Conservation (phyloP, 108 stramenopile genomes). For the Pseudonitzschia delicatissima region DNA sequence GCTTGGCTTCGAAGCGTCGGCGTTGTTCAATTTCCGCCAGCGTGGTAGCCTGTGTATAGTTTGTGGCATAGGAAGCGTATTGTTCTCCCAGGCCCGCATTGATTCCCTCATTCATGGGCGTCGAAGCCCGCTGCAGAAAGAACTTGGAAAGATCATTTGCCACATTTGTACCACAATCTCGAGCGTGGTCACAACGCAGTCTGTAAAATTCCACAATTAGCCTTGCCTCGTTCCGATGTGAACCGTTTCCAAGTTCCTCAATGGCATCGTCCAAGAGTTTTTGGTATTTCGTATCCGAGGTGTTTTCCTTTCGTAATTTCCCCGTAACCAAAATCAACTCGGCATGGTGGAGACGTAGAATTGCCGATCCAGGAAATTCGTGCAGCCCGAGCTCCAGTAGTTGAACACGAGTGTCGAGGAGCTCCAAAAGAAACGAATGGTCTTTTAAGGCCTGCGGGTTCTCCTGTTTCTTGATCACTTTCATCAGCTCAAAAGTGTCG, state of each 20-base stretch:
- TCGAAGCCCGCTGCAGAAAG: constrained; percentile 29
- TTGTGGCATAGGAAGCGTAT: not conserved
- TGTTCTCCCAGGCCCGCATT: constrained; percentile 37
- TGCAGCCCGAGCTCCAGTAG: constrained; percentile 64
- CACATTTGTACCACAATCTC: not conserved
- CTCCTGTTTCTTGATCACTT: constrained; percentile 22
- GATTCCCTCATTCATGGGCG: constrained; percentile 33
- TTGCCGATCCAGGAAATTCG: constrained; percentile 74
- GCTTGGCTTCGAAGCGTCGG: constrained; percentile 37
- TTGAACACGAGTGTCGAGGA: constrained; percentile 47
- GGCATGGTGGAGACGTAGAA: constrained; percentile 46
- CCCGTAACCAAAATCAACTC: constrained; percentile 18
- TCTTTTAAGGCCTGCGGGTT: no score
- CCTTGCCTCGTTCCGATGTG: constrained; percentile 52
- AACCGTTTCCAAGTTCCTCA: constrained; percentile 55
- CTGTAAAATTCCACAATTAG: constrained; percentile 23
- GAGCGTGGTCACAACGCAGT: constrained; percentile 7
- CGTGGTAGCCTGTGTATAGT: not conserved
- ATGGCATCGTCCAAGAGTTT: constrained; percentile 48
- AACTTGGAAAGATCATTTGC: not conserved
- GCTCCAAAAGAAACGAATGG: no score
- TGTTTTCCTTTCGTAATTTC: not conserved
- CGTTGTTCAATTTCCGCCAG: constrained; percentile 34
- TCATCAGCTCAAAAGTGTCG: constrained; percentile 50
- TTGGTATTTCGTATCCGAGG: constrained; percentile 24